Evolutionary conservation across 1,284 basidiomycete genomes (phyloP), one percentile per base, ranked within the genome.

Genomic region (Melampsora larici-populina): DNA sequence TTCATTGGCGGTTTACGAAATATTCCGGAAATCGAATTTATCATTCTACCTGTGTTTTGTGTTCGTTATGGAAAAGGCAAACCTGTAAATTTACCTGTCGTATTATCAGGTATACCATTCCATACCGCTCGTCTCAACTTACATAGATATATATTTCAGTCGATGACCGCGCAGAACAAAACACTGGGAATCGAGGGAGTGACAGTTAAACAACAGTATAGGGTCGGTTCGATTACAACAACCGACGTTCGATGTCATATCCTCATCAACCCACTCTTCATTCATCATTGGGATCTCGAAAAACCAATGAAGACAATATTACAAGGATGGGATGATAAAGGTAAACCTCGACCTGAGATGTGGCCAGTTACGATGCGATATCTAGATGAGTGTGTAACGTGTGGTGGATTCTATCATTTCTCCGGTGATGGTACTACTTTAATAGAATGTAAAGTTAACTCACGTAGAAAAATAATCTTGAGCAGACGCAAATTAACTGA

Each of bases 291-390:
- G 62, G 24, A 64, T 26, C 31, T 64, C 26, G 62, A 24, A 29
- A 26, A 17, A 64, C 62, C 62, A 33, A 64, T 64, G 62, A 64
- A 64, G 26, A 29, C 26, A 18, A 6, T 36, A 4, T 17, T 64
- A 21, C 62, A 64, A 64, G 62, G 62, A 36, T 64, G 62, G 62
- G 62, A 64, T 18, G 26, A 64, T 33, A 18, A 64, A 18, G 62
- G 62, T 18, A 33, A 17, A 26, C 62, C 62, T 18, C 24, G 26
- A 26, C 3, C 62, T 17, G 62, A 26, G 31, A 26, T 64, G 26
- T 64, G 62, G 62, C 21, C 62, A 26, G 62, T 64, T 3, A 64
- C 24, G 26, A 26, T 64, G 62, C 62, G 62, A 17, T 36, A 26
- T 64, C n/a, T 64, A 21, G 62, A 64, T 36, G 62, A 64, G 26